Conservation (phyloP, 1,139 yeast genomes). For the Pichia inconspicua region DNA sequence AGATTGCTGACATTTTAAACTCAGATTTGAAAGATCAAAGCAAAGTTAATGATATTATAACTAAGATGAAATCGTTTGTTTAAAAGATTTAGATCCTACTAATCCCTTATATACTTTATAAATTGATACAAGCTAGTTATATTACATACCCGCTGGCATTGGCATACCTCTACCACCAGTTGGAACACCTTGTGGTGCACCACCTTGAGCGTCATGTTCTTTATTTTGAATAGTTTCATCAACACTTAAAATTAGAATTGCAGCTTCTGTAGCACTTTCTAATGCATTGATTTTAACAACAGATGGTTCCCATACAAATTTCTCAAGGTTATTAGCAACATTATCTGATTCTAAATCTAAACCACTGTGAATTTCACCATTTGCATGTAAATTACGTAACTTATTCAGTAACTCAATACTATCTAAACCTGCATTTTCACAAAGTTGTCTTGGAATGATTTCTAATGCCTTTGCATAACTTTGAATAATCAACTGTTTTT, state of each 20-base stretch:
- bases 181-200: constrained; percentile 28
- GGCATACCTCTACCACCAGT: constrained; percentile 61
- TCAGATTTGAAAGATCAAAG: constrained; percentile 20
- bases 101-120: too few relatives aligned
- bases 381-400: constrained; percentile 88
- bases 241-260: constrained; percentile 80
- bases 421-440: constrained; percentile 97
- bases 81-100: neutral
- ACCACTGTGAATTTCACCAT: constrained; percentile 88
- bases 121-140: neutral
- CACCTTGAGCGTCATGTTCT: constrained; percentile 35
- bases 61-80: constrained; percentile 12
- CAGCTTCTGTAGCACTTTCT: constrained; percentile 92
- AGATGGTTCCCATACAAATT: constrained; percentile 97
- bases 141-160: constrained; percentile 18
- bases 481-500: constrained; percentile 84
- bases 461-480: constrained; percentile 95
- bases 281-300: constrained; percentile 91
- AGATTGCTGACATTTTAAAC: constrained; percentile 17
- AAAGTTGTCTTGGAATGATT: constrained; percentile 91
- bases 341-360: constrained; percentile 81
- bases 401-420: constrained; percentile 87
- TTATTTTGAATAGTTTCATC: constrained; percentile 92
- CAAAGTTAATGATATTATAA: constrained; percentile 12
- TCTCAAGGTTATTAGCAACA: constrained; percentile 77